These are phyloP conservation scores for Aspergillus sp. DNA, from an alignment of 2,329 filamentous ascomycete species.

Conservation along the genomic window DNA sequence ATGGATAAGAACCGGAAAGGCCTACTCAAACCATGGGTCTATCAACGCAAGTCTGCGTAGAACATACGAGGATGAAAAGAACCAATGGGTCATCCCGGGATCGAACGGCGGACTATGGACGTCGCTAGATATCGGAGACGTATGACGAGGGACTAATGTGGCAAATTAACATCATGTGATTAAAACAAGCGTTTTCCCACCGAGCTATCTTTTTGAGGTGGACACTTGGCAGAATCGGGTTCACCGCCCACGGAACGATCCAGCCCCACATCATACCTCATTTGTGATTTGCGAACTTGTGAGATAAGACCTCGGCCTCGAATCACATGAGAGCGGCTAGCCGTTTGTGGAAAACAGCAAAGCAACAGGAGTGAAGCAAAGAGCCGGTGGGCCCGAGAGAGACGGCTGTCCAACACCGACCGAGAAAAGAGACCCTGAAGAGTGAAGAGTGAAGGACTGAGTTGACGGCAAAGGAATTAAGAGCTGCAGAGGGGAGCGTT, in stretches of 20 bases:
- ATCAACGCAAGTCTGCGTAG: not conserved
- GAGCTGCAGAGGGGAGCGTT: not conserved
- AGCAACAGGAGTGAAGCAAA: not conserved
- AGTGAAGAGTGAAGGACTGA: not conserved
- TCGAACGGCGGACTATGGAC: not conserved
- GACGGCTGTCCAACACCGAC: not conserved
- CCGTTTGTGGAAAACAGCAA: not conserved
- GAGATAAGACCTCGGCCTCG: not conserved
- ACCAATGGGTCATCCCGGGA: not conserved
- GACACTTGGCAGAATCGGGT: too few relatives aligned
- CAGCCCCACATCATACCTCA: not conserved
- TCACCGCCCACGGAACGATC: too few relatives aligned
- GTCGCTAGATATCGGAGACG: too few relatives aligned
- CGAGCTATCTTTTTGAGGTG: not conserved
- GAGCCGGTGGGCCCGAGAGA: not conserved
- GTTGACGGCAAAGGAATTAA: not conserved
- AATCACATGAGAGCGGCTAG: constrained; percentile 1
- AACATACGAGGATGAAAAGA: not conserved
- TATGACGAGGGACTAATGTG: not conserved
- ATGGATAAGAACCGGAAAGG: too few relatives aligned
- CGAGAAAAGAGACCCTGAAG: not conserved
- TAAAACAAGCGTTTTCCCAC: not conserved
- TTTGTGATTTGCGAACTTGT: too few relatives aligned
- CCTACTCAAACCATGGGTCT: not conserved
- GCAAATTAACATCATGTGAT: not conserved